Evolutionary conservation across 768 basidiomycete species (phyloP), one percentile per base, ranked within the genome.

Genomic region (Xerocomus potaroensis): DNA sequence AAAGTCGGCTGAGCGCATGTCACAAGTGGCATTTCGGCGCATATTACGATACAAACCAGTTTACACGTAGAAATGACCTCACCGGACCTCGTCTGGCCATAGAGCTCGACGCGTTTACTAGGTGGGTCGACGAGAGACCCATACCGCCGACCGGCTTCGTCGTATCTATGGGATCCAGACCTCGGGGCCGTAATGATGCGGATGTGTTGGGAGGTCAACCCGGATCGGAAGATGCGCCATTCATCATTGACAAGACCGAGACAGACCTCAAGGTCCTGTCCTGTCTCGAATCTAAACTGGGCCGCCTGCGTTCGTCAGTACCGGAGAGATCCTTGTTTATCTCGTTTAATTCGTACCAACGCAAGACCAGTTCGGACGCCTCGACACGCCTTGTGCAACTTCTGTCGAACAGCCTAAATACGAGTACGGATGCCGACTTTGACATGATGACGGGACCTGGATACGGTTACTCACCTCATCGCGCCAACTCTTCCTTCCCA

Each of bases 1-100:
- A 76, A 47, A 76, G 76, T 38, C 72, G 77, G 30, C 68, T 83
- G 27, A 75, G 77, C 1, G 60, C 68, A 4, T 84, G 81, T 64
- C 73, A 69, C 51, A 61, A 66, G 41, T 74, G 70, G 71, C 63
- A 68, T 2, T 77, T 83, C 50, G 64, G 62, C 3, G 65, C 65
- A 8, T 83, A 81, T 63, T 83, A 81, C 50, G 71, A 75, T 49
- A 45, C 61, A 34, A 63, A 52, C 40, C 54, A 32, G 33, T 49
- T 62, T 45, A 27, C 40, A 8, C 38, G 6, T 19, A 12, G 10
- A 11, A 23, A 8, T 12, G 21, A 30, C 2, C 4, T 31, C 18
- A 12, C 37, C 6, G 53, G 18, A 42, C 47, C 43, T 8, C 30
- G 45, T 39, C 44, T 50, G 7, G 55, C 71, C 14, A 66, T 72